phyloP scores from a whole-genome alignment of 768 basidiomycete species.

The Russula ochroleuca region DNA sequence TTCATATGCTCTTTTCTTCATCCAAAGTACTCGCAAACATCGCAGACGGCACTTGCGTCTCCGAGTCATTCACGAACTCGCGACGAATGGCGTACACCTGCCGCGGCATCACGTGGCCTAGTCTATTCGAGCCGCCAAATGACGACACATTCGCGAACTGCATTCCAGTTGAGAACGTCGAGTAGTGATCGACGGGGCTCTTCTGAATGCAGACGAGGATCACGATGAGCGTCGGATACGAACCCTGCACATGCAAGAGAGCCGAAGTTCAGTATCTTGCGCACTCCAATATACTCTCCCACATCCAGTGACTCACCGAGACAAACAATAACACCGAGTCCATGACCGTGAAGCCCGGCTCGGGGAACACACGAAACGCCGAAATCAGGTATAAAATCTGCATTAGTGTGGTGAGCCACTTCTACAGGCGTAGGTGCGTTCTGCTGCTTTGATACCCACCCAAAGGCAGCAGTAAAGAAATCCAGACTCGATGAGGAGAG shows the following conservation, averaged over 20 bases:
- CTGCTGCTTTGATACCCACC: conserved; percentile 1
- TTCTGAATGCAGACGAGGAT: conserved; percentile 21
- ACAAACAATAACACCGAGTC: conserved; percentile 12
- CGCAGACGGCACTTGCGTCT: conserved; percentile 14
- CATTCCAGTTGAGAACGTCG: conserved; percentile 14
- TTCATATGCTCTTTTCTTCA: conserved; percentile 13
- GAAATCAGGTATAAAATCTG: conserved; percentile 16
- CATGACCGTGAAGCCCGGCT: conserved; percentile 13
- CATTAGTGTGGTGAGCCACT: neutral
- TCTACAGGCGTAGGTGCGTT: neutral
- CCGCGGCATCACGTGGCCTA: neutral
- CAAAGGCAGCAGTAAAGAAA: conserved; percentile 20
- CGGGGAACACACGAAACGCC: conserved; percentile 11
- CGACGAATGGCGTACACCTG: conserved; percentile 12
- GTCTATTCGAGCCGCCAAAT: neutral
- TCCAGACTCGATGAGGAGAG: conserved; percentile 21
- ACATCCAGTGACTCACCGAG: neutral
- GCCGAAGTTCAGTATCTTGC: neutral
- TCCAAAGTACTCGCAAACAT: conserved; percentile 12
- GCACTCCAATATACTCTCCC: neutral
- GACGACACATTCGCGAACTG: conserved; percentile 2
- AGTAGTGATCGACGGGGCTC: conserved; percentile 17
- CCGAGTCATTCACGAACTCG: conserved; percentile 10
- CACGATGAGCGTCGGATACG: conserved; percentile 20
- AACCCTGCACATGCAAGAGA: neutral